These are phyloP conservation scores for Lactifluus pinguis DNA, from an alignment of 768 basidiomycete genomes.

Conservation along the genomic window DNA sequence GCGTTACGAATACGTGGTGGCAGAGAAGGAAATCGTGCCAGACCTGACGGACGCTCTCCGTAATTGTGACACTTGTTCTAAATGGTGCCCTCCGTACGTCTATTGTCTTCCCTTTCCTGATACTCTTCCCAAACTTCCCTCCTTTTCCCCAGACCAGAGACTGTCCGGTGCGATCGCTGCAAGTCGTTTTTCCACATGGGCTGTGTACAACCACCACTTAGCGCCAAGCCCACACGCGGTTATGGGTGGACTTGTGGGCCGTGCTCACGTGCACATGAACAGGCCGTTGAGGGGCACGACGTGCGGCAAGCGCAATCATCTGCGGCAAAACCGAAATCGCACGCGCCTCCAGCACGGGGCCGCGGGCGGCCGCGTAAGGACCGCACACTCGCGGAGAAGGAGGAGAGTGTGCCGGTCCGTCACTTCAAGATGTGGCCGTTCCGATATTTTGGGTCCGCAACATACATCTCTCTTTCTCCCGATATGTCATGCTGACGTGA, in stretches of 20 bases:
- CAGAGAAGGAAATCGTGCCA: conserved; percentile 87
- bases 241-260: conserved; percentile 98
- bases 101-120: conserved; percentile 8
- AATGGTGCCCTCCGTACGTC: conserved; percentile 83
- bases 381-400: conserved; percentile 59
- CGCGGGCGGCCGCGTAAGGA: conserved; percentile 76
- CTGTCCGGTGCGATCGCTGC: conserved; percentile 86
- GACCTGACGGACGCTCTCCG: conserved; percentile 84
- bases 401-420: conserved; percentile 69
- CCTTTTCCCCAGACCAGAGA: conserved; percentile 51
- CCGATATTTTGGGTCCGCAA: conserved; percentile 87
- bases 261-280: conserved; percentile 80
- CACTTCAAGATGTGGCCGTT: conserved; percentile 92
- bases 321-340: conserved; percentile 49
- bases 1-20: conserved; percentile 91
- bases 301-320: conserved; percentile 46
- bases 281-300: conserved; percentile 72
- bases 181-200: conserved; percentile 91
- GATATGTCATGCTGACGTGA: conserved; percentile 11
- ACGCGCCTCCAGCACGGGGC: conserved; percentile 62
- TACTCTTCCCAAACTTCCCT: conserved; percentile 8
- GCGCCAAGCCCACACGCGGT: conserved; percentile 86
- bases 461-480: background rate
- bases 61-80: conserved; percentile 74
- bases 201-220: conserved; percentile 86